Evolutionary conservation across 305 asterid genomes (phyloP).

Genomic region (Solanum hybrid): DNA sequence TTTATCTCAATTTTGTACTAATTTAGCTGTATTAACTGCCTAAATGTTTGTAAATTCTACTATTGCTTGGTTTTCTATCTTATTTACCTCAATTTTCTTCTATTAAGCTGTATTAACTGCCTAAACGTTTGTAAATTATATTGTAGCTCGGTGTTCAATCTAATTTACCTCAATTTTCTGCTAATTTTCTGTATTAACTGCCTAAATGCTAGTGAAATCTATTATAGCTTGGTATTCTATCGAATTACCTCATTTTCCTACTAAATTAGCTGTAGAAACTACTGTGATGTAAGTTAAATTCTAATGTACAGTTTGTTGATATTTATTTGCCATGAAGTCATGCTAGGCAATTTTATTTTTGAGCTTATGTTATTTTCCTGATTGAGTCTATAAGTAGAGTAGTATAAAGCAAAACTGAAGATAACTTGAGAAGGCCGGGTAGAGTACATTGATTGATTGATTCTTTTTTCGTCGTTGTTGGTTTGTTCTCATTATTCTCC

Average conservation of each 20-base stretch:
- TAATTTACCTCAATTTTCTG: neutral
- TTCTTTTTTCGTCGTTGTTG: neutral
- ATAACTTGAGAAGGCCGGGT: neutral
- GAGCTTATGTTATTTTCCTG: neutral
- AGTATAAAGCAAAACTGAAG: neutral
- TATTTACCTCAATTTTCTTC: neutral
- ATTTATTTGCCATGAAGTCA: neutral
- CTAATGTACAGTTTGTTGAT: neutral
- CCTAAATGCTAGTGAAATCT: neutral
- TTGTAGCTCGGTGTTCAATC: slow-evolving; percentile 11
- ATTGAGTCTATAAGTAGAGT: neutral
- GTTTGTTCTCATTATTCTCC: neutral
- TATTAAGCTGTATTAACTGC: neutral
- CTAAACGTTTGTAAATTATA: neutral
- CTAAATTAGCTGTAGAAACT: neutral
- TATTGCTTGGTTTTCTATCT: slow-evolving; percentile 11
- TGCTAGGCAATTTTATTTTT: neutral
- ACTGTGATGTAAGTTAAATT: neutral
- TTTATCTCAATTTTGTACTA: neutral
- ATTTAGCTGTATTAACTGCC: neutral
- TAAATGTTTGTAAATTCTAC: neutral
- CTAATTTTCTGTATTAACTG: neutral
- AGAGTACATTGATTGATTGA: neutral
- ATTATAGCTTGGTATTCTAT: neutral
- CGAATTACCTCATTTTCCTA: neutral